These are phyloP conservation scores for Alternaria brassicicola DNA, from an alignment of 2,329 filamentous ascomycete genomes.

Conservation along the genomic window DNA sequence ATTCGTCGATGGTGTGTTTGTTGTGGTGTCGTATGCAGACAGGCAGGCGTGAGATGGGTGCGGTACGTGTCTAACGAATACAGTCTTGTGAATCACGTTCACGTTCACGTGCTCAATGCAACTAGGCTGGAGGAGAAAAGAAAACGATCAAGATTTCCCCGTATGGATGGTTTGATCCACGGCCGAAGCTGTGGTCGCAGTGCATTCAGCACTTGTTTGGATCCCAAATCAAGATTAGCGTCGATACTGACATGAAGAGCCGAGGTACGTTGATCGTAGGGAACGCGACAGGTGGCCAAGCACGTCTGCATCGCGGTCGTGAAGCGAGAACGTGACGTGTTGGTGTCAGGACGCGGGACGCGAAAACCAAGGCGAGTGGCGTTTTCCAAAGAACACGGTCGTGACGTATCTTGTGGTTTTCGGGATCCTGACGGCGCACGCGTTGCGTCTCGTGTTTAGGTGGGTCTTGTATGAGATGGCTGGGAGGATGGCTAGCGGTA, in stretches of 20 bases:
- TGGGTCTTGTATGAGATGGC: constrained; percentile 7
- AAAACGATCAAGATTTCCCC: background rate
- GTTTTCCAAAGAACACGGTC: background rate
- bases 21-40: background rate
- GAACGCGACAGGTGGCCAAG: background rate
- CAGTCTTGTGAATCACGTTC: background rate
- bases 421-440: constrained; percentile 6
- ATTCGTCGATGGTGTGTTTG: background rate
- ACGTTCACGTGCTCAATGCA: background rate
- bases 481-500: background rate
- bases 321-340: constrained; percentile 2
- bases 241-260: constrained; percentile 2
- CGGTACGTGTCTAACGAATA: background rate
- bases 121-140: background rate
- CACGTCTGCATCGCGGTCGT: background rate
- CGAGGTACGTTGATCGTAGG: constrained; percentile 8
- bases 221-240: constrained; percentile 11
- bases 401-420: constrained; percentile 15
- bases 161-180: background rate
- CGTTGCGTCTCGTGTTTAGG: background rate
- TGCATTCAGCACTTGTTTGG: background rate
- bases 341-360: constrained; percentile 6
- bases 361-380: constrained; percentile 4
- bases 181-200: constrained; percentile 5
- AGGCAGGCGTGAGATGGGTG: background rate